Evolutionary conservation across 1,284 basidiomycete genomes (phyloP), one percentile per base, ranked within the genome.

Genomic region (Filobasidium uniguttulatum): DNA sequence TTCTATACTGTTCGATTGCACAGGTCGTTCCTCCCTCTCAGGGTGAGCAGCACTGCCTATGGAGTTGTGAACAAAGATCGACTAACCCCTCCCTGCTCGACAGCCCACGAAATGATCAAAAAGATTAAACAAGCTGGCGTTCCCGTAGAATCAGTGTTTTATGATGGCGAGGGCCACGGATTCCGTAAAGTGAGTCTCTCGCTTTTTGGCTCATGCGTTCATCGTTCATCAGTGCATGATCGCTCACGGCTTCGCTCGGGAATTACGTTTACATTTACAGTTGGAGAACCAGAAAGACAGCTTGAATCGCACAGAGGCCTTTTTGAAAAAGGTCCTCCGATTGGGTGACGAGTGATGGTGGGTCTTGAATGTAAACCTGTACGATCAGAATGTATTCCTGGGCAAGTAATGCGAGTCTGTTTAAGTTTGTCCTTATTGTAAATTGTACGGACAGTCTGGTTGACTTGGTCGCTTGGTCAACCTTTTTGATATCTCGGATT

Each of bases 11-110:
- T 10, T 10, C 31, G 9, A 10, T 12, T 1, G 59, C 62, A 38
- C 57, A 59, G 34, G 57, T 64, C 9, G 62, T 67, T 0, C 61
- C 62, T 1, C 54, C 59, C 19, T 56, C 57, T 30, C 67, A 65
- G 44, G 53, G 53, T 54, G 7, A 22, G 46, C 33, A 5, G 19
- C 7, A 19, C 5, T 8, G 20, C n/a, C 40, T 14, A 8, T 22
- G 19, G 19, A 5, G 8, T 2, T 22, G 22, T 34, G 5, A 9
- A 19, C 25, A 1, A 14, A 15, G 20, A 34, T n/a, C 44, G n/a
- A n/a, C 8, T 10, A 7, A 34, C 20, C 19, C 14, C 5, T 28
- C 20, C 3, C 6, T 36, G 23, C 29, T 19, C 7, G 20, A 26
- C 22, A 56, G 61, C 62, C 3, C 56, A 58, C 22, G 49, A 55